Evolutionary conservation across 805 yeast species (phyloP), one percentile per base, ranked within the genome.

Genomic region (Jamesozyma jinghongensis): DNA sequence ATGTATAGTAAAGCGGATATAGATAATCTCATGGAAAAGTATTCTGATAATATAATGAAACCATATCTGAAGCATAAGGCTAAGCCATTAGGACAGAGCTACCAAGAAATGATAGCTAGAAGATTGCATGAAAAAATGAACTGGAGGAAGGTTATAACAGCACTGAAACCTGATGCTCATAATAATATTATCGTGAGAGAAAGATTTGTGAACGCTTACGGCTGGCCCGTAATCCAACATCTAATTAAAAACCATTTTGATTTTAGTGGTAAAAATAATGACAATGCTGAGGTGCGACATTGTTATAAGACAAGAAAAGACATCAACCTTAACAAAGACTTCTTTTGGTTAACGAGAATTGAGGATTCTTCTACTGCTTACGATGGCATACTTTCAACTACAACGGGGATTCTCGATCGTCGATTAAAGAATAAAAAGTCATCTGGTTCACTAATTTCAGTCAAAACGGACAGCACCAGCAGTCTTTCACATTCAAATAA

Each of bases 121-220:
- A 76, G 77, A 37, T 92, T 94, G 80, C 97, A 88, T 55, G 69
- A 74, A 42, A 77, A 74, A 10, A 75, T 85, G 81, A 60, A 74
- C 12, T 90, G 98, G 98, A 67, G 97, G 32, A 90, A 90, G 62
- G 95, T 90, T 2, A 64, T 90, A 20, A 95, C 88, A 1, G 76
- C 77, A 34, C 62, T 90, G 48, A 74, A 77, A 49, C 95, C 97
- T 0, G 98, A 90, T 59, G 95, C 98, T 0, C 98, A 90, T 56
- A 90, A 90, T 54, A 90, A 87, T 54, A 87, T 90, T 25, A 70
- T 85, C 16, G 97, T 90, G 1, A 68, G 98, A 46, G 70, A 97
- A 49, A 65, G 84, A 44, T 90, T 85, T 67, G 81, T 94, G 3
- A 84, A 84, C 63, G 92, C 90, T 0, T 82, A 77, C 60, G 94